Evolutionary conservation across 345 rosid species (phyloP), one percentile per base, ranked within the genome.

Genomic region (Gossypium raimondii): DNA sequence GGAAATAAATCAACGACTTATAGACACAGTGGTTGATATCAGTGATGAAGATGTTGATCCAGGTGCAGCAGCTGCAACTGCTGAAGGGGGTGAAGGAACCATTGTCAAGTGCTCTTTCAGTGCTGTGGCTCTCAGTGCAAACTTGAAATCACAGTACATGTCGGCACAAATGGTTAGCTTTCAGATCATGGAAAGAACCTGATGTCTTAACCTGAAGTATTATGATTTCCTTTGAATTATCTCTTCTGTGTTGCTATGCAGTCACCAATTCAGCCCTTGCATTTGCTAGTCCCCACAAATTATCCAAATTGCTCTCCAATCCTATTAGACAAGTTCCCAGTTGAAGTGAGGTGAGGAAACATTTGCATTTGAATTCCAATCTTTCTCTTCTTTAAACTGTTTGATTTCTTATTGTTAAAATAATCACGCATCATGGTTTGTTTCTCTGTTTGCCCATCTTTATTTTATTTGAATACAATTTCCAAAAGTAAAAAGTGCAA

Each of bases 291-390:
- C 70, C 98, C 98, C 9, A 62, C 86, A 74, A 87, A 81, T 83
- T 93, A 93, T 81, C 98, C 98, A 22, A 87, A 79, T 74, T 86
- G 90, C 82, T 91, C 97, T 4, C 95, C 95, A 16, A 76, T 88
- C 72, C 82, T 89, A 20, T 73, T 89, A 45, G 97, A 92, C 81
- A 89, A 90, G 77, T 79, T 90, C 77, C 92, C 97, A 7, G 90
- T 86, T 67, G 95, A 93, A 82, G 86, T 83, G 79, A 77, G 78
- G 84, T 50, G 78, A 77, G 97, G 92, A 80, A 85, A 85, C 68
- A 78, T 91, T 25, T 56, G 90, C 91, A 10, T 68, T 68, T 50
- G 58, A 16, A 16, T 50, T 9, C 44, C 24, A 16, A 17, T 17
- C 58, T 25, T 59, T 59, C 60, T 17, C 44, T 9, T 48, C 55